Percentiles rank a stretch among this genome's conserved stretches.
These are phyloP conservation scores for Aspergillus caelatus DNA, from an alignment of 2,329 filamentous ascomycete species.

Conservation along the genomic window DNA sequence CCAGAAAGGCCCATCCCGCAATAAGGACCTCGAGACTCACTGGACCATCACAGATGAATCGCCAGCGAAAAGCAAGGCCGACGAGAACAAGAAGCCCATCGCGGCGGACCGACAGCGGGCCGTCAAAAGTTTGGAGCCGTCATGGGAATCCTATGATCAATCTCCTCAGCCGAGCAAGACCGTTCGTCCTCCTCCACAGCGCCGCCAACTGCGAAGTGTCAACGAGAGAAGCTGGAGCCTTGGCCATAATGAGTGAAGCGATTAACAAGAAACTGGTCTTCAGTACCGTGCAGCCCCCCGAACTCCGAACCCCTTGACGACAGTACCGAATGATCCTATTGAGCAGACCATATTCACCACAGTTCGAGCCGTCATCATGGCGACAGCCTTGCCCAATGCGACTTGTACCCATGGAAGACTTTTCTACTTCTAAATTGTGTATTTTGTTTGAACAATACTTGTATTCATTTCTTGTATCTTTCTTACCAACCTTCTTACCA, in stretches of 20 bases:
- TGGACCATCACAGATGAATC: conserved; percentile 71
- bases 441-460: neutral
- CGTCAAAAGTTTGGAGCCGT: conserved; percentile 71
- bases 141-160: conserved; percentile 50
- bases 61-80: conserved; percentile 39
- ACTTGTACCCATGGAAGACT: neutral
- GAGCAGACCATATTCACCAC: neutral
- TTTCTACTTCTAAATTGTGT: neutral
- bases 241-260: conserved; percentile 38
- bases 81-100: conserved; percentile 48
- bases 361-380: neutral
- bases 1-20: conserved; percentile 72
- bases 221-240: conserved; percentile 47
- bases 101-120: conserved; percentile 67
- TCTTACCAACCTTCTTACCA: neutral
- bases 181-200: conserved; percentile 27
- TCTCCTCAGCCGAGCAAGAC: conserved; percentile 35
- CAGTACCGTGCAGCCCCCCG: neutral
- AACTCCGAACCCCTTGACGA: neutral
- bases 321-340: neutral
- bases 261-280: neutral
- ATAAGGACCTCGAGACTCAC: conserved; percentile 76
- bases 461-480: conserved; percentile 5
- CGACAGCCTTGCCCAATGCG: conserved; percentile 1
- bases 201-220: conserved; percentile 28